These are phyloP conservation scores for Elsinoe arachidis DNA, from an alignment of 2,329 filamentous ascomycete species.

Conservation along the genomic window DNA sequence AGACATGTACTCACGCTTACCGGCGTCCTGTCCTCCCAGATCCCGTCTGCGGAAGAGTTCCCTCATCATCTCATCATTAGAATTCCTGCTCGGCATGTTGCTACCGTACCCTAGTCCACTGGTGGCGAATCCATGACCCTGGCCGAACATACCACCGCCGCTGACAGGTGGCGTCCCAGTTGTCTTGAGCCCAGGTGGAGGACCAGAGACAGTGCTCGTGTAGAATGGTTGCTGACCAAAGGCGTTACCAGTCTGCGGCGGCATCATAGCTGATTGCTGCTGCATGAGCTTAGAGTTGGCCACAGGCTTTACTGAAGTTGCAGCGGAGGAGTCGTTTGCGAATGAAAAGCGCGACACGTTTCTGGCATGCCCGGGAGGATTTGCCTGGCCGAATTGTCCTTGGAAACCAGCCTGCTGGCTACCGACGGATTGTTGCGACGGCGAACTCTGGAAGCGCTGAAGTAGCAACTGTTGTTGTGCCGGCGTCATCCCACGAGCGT, in stretches of 20 bases:
- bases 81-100: slow-evolving; percentile 54
- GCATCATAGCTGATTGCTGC: slow-evolving; percentile 83
- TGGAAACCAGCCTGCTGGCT: slow-evolving; percentile 38
- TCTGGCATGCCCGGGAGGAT: slow-evolving; percentile 56
- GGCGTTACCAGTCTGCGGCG: slow-evolving; percentile 34
- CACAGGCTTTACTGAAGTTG: slow-evolving; percentile 62
- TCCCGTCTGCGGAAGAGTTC: slow-evolving; percentile 59
- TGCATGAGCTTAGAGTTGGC: slow-evolving; percentile 73
- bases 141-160: slow-evolving; percentile 75
- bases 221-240: slow-evolving; percentile 59
- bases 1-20: slow-evolving; percentile 98
- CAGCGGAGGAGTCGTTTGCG: slow-evolving; percentile 60
- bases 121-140: slow-evolving; percentile 74
- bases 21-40: slow-evolving; percentile 62
- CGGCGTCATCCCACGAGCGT: slow-evolving; percentile 66
- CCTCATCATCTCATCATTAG: slow-evolving; percentile 66
- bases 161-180: slow-evolving; percentile 83
- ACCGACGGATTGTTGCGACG: slow-evolving; percentile 35
- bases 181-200: slow-evolving; percentile 90
- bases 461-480: slow-evolving; percentile 64
- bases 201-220: slow-evolving; percentile 76
- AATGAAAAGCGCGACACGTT: slow-evolving; percentile 86
- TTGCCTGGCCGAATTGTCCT: slow-evolving; percentile 16
- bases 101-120: slow-evolving; percentile 54
- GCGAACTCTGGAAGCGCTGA: slow-evolving; percentile 44